These are phyloP conservation scores for Penicillium sp. DNA, from an alignment of 2,329 filamentous ascomycete species.

Conservation along the genomic window DNA sequence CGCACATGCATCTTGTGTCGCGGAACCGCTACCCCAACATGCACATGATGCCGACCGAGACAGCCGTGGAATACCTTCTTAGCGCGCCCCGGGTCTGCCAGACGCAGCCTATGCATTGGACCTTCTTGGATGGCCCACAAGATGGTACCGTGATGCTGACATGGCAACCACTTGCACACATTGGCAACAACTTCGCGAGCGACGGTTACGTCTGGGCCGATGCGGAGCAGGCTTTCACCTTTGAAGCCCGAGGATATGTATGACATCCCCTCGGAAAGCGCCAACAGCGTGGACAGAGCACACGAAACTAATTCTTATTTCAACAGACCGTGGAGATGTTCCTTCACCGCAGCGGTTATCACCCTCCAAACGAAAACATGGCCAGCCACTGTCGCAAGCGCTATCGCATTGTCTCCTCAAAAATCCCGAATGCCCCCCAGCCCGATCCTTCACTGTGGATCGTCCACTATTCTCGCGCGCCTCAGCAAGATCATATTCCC, in stretches of 20 bases:
- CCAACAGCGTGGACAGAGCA: not conserved
- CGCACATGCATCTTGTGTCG: conserved; percentile 89
- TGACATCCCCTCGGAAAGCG: conserved; percentile 32
- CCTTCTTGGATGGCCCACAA: conserved; percentile 79
- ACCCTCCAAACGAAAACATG: conserved; percentile 72
- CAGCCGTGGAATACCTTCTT: conserved; percentile 82
- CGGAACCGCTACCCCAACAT: conserved; percentile 79
- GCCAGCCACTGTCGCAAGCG: conserved; percentile 80
- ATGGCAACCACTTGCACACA: conserved; percentile 80
- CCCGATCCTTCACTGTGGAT: conserved; percentile 87
- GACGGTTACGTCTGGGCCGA: conserved; percentile 94
- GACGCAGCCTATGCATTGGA: conserved; percentile 88
- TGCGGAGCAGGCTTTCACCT: conserved; percentile 75
- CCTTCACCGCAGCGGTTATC: conserved; percentile 80
- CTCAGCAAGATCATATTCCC: conserved; percentile 75
- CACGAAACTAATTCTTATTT: conserved; percentile 19
- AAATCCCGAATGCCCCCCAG: conserved; percentile 70
- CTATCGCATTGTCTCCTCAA: conserved; percentile 80
- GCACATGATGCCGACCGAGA: conserved; percentile 72
- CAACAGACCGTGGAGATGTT: conserved; percentile 86
- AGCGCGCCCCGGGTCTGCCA: conserved; percentile 84
- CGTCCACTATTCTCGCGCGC: conserved; percentile 82
- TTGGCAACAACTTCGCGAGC: conserved; percentile 78
- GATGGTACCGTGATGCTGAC: conserved; percentile 84
- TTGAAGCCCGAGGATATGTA: conserved; percentile 74